phyloP scores from a whole-genome alignment of 768 basidiomycete species.

The Trametes sanguinea region DNA sequence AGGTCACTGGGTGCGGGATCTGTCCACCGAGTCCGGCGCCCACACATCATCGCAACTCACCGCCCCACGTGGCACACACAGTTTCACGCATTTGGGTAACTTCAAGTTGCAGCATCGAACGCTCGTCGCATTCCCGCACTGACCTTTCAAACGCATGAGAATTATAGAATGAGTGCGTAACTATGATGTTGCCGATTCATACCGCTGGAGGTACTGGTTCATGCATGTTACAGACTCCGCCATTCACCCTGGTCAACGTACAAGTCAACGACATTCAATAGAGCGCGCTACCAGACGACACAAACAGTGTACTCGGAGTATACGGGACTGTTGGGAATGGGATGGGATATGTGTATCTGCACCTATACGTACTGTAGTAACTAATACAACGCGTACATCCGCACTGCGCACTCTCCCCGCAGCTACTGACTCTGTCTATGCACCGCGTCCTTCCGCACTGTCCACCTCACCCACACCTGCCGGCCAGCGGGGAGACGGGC shows the following conservation, averaged over 20 bases:
- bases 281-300: too few relatives aligned
- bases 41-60: constrained; percentile 18
- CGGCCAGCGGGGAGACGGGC: not conserved
- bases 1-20: constrained; percentile 3
- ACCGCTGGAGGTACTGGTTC: too few relatives aligned
- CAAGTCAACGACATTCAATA: too few relatives aligned
- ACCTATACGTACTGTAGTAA: constrained; percentile 4
- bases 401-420: constrained; percentile 18
- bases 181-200: too few relatives aligned
- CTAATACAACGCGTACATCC: constrained; percentile 20
- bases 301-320: not conserved
- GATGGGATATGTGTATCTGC: constrained; percentile 9
- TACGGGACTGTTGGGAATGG: not conserved
- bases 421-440: constrained; percentile 13
- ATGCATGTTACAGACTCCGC: too few relatives aligned
- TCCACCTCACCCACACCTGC: not conserved
- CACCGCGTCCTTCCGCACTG: constrained; percentile 7
- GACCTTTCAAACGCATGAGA: too few relatives aligned
- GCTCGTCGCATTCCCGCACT: too few relatives aligned
- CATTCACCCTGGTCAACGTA: too few relatives aligned
- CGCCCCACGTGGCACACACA: constrained; percentile 17
- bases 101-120: too few relatives aligned
- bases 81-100: not conserved
- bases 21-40: constrained; percentile 2
- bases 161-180: too few relatives aligned